These are phyloP conservation scores for Aspergillus sp. DNA, from an alignment of 2,329 filamentous ascomycete genomes.

Conservation along the genomic window DNA sequence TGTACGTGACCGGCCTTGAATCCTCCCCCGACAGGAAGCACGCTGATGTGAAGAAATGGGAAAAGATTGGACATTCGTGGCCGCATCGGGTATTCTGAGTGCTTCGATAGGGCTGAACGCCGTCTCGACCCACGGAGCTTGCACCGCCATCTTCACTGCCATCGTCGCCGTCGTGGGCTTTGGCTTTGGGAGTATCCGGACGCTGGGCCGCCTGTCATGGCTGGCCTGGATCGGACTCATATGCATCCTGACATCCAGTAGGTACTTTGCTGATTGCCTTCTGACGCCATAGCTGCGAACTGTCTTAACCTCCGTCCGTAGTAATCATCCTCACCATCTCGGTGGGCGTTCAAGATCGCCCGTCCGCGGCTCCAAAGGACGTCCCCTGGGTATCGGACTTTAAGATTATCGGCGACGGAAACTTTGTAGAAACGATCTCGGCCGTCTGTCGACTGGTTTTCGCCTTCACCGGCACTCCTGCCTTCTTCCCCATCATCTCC, in stretches of 20 bases:
- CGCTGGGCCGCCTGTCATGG: slow-evolving; percentile 34
- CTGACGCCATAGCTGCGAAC: slow-evolving; percentile 16
- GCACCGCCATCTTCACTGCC: slow-evolving; percentile 27
- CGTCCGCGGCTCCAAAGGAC: slow-evolving; percentile 31
- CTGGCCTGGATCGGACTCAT: slow-evolving; percentile 34
- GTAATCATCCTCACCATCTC: slow-evolving; percentile 27
- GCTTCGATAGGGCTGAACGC: slow-evolving; percentile 44
- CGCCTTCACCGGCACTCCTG: slow-evolving; percentile 27
- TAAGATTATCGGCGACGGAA: slow-evolving; percentile 23
- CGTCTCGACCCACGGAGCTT: slow-evolving; percentile 38
- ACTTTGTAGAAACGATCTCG: slow-evolving; percentile 29
- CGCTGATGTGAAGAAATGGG: not conserved
- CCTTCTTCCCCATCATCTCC: slow-evolving; percentile 37
- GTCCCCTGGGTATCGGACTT: slow-evolving; percentile 30
- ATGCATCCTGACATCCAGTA: slow-evolving; percentile 29
- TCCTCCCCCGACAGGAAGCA: not conserved
- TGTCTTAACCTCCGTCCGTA: slow-evolving; percentile 7
- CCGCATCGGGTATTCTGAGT: slow-evolving; percentile 45
- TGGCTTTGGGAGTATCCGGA: slow-evolving; percentile 33
- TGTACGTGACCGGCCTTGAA: slow-evolving; percentile 7
- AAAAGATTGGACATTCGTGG: slow-evolving; percentile 35
- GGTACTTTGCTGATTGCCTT: not conserved
- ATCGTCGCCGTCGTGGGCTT: slow-evolving; percentile 25
- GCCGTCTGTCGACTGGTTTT: slow-evolving; percentile 32
- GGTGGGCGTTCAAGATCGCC: slow-evolving; percentile 35